Conservation (phyloP, 1,284 basidiomycete species). For the Pseudozyma flocculosa region DNA sequence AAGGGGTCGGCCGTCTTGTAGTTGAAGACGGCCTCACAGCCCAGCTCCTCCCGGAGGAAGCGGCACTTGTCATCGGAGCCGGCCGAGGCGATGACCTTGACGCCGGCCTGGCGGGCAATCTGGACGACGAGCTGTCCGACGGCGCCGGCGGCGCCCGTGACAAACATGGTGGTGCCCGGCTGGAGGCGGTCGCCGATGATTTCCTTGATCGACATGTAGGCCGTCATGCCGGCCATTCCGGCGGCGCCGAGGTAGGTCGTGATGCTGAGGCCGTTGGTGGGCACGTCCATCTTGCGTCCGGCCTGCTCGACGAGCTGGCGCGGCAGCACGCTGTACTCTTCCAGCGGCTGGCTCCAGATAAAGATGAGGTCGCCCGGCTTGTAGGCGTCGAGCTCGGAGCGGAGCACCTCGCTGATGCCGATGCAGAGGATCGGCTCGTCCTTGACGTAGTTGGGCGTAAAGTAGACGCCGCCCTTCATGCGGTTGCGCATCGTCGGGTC, state of each 20-base stretch:
- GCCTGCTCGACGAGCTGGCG: constrained; percentile 1
- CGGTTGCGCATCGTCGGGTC: constrained; percentile 41
- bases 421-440: constrained; percentile 27
- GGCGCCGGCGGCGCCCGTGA: constrained; percentile 47
- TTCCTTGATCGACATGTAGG: constrained; percentile 47
- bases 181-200: constrained; percentile 37
- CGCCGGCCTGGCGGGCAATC: constrained; percentile 60
- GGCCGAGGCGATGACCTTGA: constrained; percentile 79
- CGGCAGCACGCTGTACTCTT: constrained; percentile 26
- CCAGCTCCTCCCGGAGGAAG: constrained; percentile 76
- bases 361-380: constrained; percentile 18
- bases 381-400: constrained; percentile 17
- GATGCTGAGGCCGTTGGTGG: constrained; percentile 21
- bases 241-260: constrained; percentile 55
- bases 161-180: constrained; percentile 42
- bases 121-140: constrained; percentile 63
- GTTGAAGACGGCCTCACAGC: constrained; percentile 80
- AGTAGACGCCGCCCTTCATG: constrained; percentile 35
- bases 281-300: constrained; percentile 25
- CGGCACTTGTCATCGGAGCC: constrained; percentile 76
- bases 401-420: constrained; percentile 24
- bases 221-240: constrained; percentile 58
- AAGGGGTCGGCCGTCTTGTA: constrained; percentile 72
- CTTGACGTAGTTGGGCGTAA: constrained; percentile 17
- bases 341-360: constrained; percentile 20